Evolutionary conservation across 2,329 filamentous ascomycete species (phyloP).

Genomic region (Myriangium duriaei): DNA sequence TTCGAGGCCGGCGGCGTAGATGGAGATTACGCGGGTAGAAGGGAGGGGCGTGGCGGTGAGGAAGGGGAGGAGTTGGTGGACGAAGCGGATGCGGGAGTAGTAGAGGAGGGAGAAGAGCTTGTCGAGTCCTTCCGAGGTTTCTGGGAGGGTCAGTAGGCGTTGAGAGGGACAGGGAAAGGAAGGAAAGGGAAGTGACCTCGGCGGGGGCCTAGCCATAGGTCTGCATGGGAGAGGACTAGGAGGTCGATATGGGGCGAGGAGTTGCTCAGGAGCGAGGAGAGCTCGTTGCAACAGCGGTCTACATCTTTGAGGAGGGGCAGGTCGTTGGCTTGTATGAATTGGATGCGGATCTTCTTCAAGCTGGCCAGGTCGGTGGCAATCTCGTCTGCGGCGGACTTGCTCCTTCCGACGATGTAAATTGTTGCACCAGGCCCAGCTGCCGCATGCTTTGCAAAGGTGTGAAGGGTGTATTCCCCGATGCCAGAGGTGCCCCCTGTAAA

Average conservation of each 20-base stretch:
- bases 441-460: constrained; percentile 11
- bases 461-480: constrained; percentile 14
- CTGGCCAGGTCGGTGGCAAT: constrained; percentile 12
- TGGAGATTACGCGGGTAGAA: constrained; percentile 13
- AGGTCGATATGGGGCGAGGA: constrained; percentile 21
- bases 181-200: no score
- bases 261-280: constrained; percentile 13
- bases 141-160: constrained; percentile 3
- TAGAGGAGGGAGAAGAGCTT: constrained; percentile 14
- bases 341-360: constrained; percentile 10
- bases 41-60: constrained; percentile 9
- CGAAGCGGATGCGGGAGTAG: constrained; percentile 17
- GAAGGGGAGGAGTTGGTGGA: constrained; percentile 12
- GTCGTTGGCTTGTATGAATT: constrained; percentile 21
- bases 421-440: constrained; percentile 6
- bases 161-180: no score
- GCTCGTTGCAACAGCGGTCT: constrained; percentile 20
- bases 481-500: constrained; percentile 15
- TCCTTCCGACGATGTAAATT: constrained; percentile 16
- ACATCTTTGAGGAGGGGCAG: constrained; percentile 26
- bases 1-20: constrained; percentile 16
- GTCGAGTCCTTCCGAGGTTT: constrained; percentile 16
- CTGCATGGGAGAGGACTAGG: constrained; percentile 27
- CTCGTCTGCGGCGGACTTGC: constrained; percentile 5
- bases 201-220: no score